Conservation (phyloP, 805 yeast genomes). For the Hanseniaspora opuntiae region DNA sequence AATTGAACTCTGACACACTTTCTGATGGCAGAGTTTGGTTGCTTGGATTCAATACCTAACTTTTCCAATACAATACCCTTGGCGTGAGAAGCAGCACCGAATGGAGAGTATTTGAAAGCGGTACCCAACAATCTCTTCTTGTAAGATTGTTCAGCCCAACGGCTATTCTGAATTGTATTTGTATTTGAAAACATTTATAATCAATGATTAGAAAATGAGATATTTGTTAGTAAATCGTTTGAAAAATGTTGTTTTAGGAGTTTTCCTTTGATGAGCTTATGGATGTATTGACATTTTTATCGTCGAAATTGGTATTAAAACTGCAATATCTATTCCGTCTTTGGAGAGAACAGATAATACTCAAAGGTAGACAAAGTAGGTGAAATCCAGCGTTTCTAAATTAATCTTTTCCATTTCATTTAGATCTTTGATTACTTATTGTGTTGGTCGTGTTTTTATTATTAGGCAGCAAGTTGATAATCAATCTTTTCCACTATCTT, state of each 20-base stretch:
- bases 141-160: constrained; percentile 98
- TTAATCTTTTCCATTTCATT: no score
- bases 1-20: constrained; percentile 99
- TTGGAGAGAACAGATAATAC: no score
- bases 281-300: background rate
- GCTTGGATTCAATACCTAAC: constrained; percentile 99
- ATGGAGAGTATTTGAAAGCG: constrained; percentile 99
- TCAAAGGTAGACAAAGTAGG: no score
- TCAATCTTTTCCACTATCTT: no score
- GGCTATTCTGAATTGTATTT: constrained; percentile 31
- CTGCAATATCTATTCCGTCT: no score
- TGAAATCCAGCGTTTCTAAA: no score
- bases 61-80: constrained; percentile 99
- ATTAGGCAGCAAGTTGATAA: no score
- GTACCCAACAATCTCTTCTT: constrained; percentile 99
- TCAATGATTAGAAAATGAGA: no score
- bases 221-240: background rate
- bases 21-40: constrained; percentile 99
- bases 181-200: background rate
- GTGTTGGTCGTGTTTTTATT: no score
- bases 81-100: constrained; percentile 99
- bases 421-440: no score
- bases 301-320: no score
- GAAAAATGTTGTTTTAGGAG: background rate
- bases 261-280: background rate